Evolutionary conservation across 352 stramenopile genomes (phyloP).

Genomic region (Globisporangium sylvaticum): DNA sequence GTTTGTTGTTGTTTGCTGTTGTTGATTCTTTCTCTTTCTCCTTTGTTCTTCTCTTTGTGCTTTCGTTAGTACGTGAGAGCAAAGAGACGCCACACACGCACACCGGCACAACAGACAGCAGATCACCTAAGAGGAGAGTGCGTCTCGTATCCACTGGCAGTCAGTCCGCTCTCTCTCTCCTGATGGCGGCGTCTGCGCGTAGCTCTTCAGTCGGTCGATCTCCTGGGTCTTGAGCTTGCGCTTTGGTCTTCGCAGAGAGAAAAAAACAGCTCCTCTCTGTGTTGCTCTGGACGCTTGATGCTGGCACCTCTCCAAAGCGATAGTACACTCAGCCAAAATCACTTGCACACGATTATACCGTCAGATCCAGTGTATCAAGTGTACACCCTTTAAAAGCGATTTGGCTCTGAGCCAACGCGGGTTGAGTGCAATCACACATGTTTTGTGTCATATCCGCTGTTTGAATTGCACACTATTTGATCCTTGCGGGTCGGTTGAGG

Average conservation of each 20-base stretch:
- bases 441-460: background rate
- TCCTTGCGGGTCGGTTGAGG: background rate
- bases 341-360: background rate
- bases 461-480: background rate
- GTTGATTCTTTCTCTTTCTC: background rate
- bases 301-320: background rate
- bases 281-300: background rate
- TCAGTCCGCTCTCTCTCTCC: background rate
- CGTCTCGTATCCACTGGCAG: background rate
- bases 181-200: background rate
- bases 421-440: background rate
- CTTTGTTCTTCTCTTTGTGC: background rate
- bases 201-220: background rate
- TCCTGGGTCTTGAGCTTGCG: background rate
- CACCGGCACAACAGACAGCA: background rate
- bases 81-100: background rate
- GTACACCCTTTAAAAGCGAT: background rate
- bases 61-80: background rate
- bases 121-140: background rate
- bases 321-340: background rate
- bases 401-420: background rate
- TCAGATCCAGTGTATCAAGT: background rate
- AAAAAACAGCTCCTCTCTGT: conserved; percentile 5
- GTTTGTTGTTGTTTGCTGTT: background rate
- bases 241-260: conserved; percentile 7